A percentile compares a stretch with the other conserved stretches of the same genome.
Evolutionary conservation across 2,329 filamentous ascomycete genomes (phyloP).

Genomic region (Rhytidhysteron rufulum): DNA sequence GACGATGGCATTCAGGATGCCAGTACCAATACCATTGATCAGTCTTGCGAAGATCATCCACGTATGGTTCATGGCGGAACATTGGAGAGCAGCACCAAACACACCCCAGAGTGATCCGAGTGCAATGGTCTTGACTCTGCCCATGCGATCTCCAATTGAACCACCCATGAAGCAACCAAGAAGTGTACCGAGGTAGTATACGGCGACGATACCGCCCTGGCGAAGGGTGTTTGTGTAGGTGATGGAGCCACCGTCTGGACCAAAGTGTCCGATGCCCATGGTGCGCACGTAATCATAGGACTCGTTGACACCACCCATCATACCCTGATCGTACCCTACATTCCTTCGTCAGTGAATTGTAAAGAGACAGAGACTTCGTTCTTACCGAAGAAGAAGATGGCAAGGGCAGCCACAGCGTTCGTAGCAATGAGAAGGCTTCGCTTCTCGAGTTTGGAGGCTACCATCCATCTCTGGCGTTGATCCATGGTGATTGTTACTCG

Average conservation of each 20-base stretch:
- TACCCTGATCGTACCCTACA: constrained; percentile 63
- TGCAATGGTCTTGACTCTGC: constrained; percentile 25
- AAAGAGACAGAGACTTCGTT: too few species aligned
- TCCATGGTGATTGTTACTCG: too few species aligned
- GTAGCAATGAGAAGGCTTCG: constrained; percentile 7
- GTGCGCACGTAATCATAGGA: constrained; percentile 26
- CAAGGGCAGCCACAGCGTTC: constrained; percentile 10
- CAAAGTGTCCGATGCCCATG: constrained; percentile 27
- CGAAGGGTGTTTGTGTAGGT: constrained; percentile 19
- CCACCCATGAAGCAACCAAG: constrained; percentile 22
- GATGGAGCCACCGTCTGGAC: constrained; percentile 17
- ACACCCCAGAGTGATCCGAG: constrained; percentile 19
- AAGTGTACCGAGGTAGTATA: constrained; percentile 28
- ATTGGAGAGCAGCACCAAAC: constrained; percentile 60
- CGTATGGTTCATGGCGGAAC: constrained; percentile 59
- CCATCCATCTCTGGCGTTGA: constrained; percentile 5
- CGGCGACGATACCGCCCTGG: constrained; percentile 30
- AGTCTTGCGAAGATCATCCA: constrained; percentile 68
- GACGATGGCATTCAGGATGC: constrained; percentile 66
- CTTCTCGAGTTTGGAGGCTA: constrained; percentile 7
- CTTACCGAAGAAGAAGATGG: constrained; percentile 37
- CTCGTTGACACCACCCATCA: constrained; percentile 51
- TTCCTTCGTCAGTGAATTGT: too few species aligned
- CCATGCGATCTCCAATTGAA: constrained; percentile 20
- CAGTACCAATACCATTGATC: constrained; percentile 64